Base-by-base conservation (phyloP, 164 flowering plant genomes). In the Vitis rupestris region DNA sequence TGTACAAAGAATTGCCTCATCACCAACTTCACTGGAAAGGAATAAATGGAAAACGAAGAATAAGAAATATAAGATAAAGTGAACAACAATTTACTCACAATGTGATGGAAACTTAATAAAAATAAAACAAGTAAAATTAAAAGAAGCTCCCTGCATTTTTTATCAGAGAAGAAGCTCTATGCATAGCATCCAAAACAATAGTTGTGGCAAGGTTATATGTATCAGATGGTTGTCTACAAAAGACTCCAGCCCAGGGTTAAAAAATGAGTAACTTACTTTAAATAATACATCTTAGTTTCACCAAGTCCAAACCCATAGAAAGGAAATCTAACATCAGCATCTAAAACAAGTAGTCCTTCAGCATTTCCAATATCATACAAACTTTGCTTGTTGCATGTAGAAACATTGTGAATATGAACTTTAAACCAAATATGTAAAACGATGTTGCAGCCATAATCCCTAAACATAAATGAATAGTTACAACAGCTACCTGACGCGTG, bases 1-100 rank as follows among this genome's bases (percentile, higher is more conserved):
- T 12, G 78, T 61, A 63, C 77, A 72, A 16, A 95, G 75, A 69
- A 93, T 79, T 49, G 84, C 93, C 83, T 95, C 98, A 72, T 87
- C 91, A 68, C 94, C 94, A 72, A 69, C 79, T 59, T 88, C 96
- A 77, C 99, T 95, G 80, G 17, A 77, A 63, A 74, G 55, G 56
- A 16, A 59, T 44, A 9, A 59, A 49, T 14, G n/a, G n/a, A 31
- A 9, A 16, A 8, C 8, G 10, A 66, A 57, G 29, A 8, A 74
- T 23, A 7, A 59, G 16, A 61, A 37, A 23, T n/a, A 8, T 44
- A 56, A 55, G 30, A 29, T 10, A 51, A 19, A 59, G 53, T 3
- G 27, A 16, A n/a, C 9, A 16, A 58, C 10, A 49, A 61, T 16
- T 19, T 8, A 29, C 19, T 13, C 19, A 15, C 16, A 37, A 69